Evolutionary conservation across 179 eudicot species (phyloP).

Genomic region (Beta macrorhiza): DNA sequence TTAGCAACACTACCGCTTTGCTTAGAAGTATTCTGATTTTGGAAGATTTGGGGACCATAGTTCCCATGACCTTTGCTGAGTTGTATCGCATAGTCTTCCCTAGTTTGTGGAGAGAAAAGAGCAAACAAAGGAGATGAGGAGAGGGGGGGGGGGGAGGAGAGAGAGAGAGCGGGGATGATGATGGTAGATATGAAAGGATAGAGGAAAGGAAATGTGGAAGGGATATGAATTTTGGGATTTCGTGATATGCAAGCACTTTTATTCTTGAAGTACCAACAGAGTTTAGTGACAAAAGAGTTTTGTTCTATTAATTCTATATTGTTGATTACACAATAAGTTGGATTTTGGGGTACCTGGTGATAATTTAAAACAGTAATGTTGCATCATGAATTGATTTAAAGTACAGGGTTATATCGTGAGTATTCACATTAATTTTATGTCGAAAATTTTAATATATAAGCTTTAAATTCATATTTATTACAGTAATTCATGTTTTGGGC

Average conservation of each 20-base stretch:
- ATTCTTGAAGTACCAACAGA: background rate
- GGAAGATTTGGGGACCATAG: background rate
- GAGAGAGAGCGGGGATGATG: background rate
- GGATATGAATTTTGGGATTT: background rate
- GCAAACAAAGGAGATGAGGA: too few species aligned
- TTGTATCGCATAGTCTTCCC: too few species aligned
- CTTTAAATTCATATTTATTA: too few species aligned
- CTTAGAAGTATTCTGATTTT: background rate
- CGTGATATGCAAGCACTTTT: background rate
- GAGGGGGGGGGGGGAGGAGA: too few species aligned
- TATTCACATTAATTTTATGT: too few species aligned
- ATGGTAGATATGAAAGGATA: too few species aligned
- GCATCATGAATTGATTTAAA: background rate
- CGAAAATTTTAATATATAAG: too few species aligned
- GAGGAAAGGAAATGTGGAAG: background rate
- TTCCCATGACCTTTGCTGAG: background rate
- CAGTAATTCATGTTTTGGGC: too few species aligned
- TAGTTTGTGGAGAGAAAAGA: too few species aligned
- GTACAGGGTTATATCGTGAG: too few species aligned
- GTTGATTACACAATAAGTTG: too few species aligned
- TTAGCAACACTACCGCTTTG: background rate
- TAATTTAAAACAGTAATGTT: background rate
- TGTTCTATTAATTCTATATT: background rate
- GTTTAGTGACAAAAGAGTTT: background rate
- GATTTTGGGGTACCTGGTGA: background rate